Conservation (phyloP, 2,329 filamentous ascomycete species). For the Colletotrichum aenigma region DNA sequence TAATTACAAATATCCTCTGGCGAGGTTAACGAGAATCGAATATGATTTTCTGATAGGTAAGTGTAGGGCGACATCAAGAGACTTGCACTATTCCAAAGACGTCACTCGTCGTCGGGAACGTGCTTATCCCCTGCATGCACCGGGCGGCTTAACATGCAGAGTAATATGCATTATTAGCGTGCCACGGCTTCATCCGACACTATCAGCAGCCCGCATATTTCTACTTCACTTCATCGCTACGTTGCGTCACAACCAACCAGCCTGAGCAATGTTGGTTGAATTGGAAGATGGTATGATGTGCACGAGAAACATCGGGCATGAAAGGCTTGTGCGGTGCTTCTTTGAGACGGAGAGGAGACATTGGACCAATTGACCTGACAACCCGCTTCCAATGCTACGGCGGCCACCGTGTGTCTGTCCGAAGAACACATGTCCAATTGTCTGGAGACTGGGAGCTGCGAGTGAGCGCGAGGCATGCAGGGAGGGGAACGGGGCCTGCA, state of each 20-base stretch:
- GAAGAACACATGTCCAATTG: conserved; percentile 13
- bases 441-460: not conserved
- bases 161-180: not conserved
- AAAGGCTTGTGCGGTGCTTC: not conserved
- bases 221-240: not conserved
- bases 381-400: not conserved
- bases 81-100: not conserved
- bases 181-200: not conserved
- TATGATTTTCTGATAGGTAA: not conserved
- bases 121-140: conserved; percentile 12
- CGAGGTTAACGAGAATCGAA: not conserved
- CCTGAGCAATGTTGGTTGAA: not conserved
- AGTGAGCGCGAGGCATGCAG: not conserved
- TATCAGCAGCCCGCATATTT: not conserved
- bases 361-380: not conserved
- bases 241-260: not conserved
- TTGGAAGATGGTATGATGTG: not conserved
- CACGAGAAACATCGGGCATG: not conserved
- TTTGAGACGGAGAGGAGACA: conserved; percentile 8
- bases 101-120: not conserved
- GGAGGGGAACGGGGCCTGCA: not conserved
- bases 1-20: not conserved
- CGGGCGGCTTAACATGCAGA: conserved; percentile 1
- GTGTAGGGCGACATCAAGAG: not conserved
- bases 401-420: not conserved